A percentile compares a stretch with the other conserved stretches of the same genome.
Evolutionary conservation across 1,284 basidiomycete genomes (phyloP).

Genomic region (Papiliotrema nemorosa): DNA sequence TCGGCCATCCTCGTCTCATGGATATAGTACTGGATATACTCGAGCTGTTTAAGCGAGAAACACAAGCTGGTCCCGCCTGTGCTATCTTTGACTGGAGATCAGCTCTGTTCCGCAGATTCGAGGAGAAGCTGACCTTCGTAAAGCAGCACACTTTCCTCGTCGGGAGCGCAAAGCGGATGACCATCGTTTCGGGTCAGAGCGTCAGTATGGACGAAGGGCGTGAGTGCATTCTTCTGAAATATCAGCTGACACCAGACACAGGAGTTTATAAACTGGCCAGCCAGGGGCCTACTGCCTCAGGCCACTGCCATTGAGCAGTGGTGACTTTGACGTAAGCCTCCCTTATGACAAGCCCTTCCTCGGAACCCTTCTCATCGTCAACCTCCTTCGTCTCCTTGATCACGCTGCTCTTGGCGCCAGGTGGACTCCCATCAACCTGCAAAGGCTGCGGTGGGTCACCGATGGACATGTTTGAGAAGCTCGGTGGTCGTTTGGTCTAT

Average conservation of each 20-base stretch:
- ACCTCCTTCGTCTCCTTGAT: too few species aligned
- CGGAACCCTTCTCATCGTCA: neutral
- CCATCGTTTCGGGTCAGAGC: constrained; percentile 54
- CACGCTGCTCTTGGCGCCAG: too few species aligned
- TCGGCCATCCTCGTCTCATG: constrained; percentile 67
- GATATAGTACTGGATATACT: constrained; percentile 80
- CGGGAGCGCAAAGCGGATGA: constrained; percentile 66
- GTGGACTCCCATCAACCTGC: too few species aligned
- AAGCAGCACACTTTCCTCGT: constrained; percentile 63
- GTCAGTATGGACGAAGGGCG: constrained; percentile 65
- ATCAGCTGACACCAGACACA: neutral
- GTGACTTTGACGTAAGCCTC: constrained; percentile 40
- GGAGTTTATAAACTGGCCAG: constrained; percentile 25
- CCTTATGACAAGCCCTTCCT: constrained; percentile 9
- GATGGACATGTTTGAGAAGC: neutral
- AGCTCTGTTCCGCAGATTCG: neutral
- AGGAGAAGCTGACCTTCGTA: constrained; percentile 59
- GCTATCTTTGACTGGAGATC: constrained; percentile 55
- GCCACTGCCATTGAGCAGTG: constrained; percentile 41
- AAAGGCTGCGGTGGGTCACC: too few species aligned
- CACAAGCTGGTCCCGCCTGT: constrained; percentile 57
- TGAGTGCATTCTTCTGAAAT: constrained; percentile 55
- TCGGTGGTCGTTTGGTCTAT: neutral
- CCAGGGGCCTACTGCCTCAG: constrained; percentile 15
- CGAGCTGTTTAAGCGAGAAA: constrained; percentile 75